Conservation (phyloP, 116 monocot species). For the Cymodocea nodosa region DNA sequence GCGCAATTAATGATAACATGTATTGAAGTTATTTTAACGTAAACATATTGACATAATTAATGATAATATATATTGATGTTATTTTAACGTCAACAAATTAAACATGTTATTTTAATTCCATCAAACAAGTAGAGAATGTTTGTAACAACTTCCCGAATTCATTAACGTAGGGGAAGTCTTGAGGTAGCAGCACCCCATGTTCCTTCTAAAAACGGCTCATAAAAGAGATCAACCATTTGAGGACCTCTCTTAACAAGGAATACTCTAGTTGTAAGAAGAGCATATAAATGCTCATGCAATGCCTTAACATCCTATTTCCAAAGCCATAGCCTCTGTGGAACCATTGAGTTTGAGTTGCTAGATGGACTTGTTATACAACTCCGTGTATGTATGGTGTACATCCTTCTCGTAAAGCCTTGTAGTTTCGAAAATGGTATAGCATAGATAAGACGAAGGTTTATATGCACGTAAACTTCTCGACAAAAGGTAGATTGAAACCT, state of each 20-base stretch:
- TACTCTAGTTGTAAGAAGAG: constrained; percentile 22
- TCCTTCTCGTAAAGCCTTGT: constrained; percentile 35
- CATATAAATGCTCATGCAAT: constrained; percentile 19
- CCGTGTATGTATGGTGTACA: constrained; percentile 38
- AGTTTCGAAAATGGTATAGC: constrained; percentile 24
- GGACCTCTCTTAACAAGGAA: constrained; percentile 12
- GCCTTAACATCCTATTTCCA: constrained; percentile 34
- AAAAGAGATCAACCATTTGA: constrained; percentile 29
- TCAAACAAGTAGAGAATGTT: constrained; percentile 9
- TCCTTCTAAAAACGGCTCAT: constrained; percentile 35
- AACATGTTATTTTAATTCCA: too few relatives aligned
- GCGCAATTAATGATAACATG: too few relatives aligned
- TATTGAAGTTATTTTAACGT: too few relatives aligned
- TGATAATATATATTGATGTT: too few relatives aligned
- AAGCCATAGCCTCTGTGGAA: constrained; percentile 11
- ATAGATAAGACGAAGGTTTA: constrained; percentile 41
- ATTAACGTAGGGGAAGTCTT: constrained; percentile 8
- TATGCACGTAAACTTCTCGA: constrained; percentile 22
- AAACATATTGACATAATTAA: too few relatives aligned
- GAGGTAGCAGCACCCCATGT: constrained; percentile 29
- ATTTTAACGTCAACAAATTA: too few relatives aligned
- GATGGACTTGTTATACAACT: constrained; percentile 20
- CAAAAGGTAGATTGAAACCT: constrained; percentile 27
- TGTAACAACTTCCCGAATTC: not conserved
- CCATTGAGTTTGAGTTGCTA: constrained; percentile 13